Evolutionary conservation across 495 filamentous ascomycete genomes (phyloP), one percentile per base, ranked within the genome.

Genomic region (Aspergillus baeticus): DNA sequence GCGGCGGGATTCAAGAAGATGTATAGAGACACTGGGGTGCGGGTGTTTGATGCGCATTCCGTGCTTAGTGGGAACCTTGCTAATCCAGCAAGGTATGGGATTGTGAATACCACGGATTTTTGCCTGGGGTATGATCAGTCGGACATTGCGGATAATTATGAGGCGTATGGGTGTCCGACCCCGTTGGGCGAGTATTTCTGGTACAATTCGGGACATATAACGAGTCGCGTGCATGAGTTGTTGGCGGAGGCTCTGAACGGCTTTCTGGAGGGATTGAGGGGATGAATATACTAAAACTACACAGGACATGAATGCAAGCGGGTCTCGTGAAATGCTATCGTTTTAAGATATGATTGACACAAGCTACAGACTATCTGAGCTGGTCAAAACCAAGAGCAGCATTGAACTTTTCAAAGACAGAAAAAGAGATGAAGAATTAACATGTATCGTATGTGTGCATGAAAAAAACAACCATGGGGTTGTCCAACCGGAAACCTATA

Each of bases 191-290:
- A 70, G 55, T 83, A 83, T 62, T 82, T 81, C 54, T 81, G 79
- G 77, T 79, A 69, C 53, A 75, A 81, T 61, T 70, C 68, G 8
- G 77, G 77, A 7, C 78, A 82, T 70, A 67, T 81, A 61, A 81
- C 77, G 5, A 74, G 66, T 23, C 69, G 73, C 59, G 62, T 70
- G 7, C 77, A 81, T 69, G 43, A 67, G 49, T 65, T 74, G 15
- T 43, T 80, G 48, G 70, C 75, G 4, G 55, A 34, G 23, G 63
- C 55, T 36, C 29, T 72, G 51, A 63, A 69, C 55, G 47, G 33
- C 29, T 66, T 61, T 60, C 61, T 77, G 47, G 7, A 53, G 53
- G 17, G 21, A 10, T 61, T 58, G 62, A 54, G 33, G 18, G 43
- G 41, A 6, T 52, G 39, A 56, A 8, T 29, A 29, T 8, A 4